These are phyloP conservation scores for Annulohypoxylon maeteangense DNA, from an alignment of 495 filamentous ascomycete genomes.

Conservation along the genomic window DNA sequence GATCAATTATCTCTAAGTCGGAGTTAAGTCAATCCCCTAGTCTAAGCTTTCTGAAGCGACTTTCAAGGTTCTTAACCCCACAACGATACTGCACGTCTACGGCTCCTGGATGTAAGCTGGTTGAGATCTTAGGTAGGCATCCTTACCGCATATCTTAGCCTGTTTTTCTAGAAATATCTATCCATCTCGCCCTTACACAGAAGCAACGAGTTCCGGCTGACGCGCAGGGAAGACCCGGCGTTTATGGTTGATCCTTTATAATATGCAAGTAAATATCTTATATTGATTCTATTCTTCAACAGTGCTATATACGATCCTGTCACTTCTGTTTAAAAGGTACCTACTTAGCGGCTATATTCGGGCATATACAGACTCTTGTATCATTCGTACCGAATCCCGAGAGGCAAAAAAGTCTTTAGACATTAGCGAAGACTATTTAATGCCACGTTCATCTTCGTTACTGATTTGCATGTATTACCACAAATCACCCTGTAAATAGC, in stretches of 20 bases:
- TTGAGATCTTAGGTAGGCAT: background rate
- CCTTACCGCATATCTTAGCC: background rate
- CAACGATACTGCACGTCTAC: background rate
- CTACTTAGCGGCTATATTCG: background rate
- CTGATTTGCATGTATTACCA: slow-evolving; percentile 27
- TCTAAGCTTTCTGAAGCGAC: background rate
- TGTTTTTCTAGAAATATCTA: slow-evolving; percentile 10
- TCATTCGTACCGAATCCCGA: slow-evolving; percentile 11
- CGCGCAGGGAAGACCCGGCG: slow-evolving; percentile 10
- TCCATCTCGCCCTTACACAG: slow-evolving; percentile 13
- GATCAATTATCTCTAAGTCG: background rate
- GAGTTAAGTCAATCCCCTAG: background rate
- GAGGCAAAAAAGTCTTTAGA: background rate
- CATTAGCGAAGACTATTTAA: background rate
- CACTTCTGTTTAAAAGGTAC: background rate
- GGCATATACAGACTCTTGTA: background rate
- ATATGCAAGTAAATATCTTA: background rate
- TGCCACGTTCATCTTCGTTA: slow-evolving; percentile 6
- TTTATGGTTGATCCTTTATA: background rate
- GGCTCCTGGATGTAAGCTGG: background rate
- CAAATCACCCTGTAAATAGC: slow-evolving; percentile 20
- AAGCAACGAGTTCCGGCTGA: slow-evolving; percentile 5
- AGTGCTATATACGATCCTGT: background rate
- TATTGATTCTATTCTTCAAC: background rate
- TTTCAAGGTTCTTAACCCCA: background rate